A percentile compares a stretch with the other conserved stretches of the same genome.
These are phyloP conservation scores for Graphiopsis chlorocephala DNA, from an alignment of 2,329 filamentous ascomycete species.

Conservation along the genomic window DNA sequence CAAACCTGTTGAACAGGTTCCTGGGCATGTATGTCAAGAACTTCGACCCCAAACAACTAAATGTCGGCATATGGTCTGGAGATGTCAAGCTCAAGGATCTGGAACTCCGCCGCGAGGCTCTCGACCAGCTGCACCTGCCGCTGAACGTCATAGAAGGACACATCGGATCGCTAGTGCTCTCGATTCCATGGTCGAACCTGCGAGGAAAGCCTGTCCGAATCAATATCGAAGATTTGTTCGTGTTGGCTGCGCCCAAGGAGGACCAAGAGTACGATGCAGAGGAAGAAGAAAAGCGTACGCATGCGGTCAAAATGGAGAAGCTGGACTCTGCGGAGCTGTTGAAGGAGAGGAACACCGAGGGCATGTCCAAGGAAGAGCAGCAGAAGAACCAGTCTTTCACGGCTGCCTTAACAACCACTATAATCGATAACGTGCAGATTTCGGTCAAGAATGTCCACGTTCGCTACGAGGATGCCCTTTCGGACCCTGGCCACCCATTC, in stretches of 20 bases:
- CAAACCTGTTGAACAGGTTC: constrained; percentile 96
- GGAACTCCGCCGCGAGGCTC: constrained; percentile 86
- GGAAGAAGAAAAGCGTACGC: constrained; percentile 81
- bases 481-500: constrained; percentile 91
- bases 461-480: constrained; percentile 96
- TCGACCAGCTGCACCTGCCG: constrained; percentile 94
- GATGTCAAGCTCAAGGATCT: constrained; percentile 94
- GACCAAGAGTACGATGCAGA: constrained; percentile 90
- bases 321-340: constrained; percentile 93
- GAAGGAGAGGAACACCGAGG: constrained; percentile 88
- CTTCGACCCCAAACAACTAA: constrained; percentile 95
- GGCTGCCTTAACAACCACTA: constrained; percentile 88
- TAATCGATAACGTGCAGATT: constrained; percentile 97
- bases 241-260: constrained; percentile 92
- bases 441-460: constrained; percentile 98
- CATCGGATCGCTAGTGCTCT: constrained; percentile 83
- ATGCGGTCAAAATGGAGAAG: constrained; percentile 98
- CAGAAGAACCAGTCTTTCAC: constrained; percentile 98
- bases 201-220: constrained; percentile 91
- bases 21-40: constrained; percentile 99
- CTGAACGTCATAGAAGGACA: constrained; percentile 97
- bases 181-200: constrained; percentile 97
- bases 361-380: constrained; percentile 90
- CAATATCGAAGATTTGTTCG: constrained; percentile 93
- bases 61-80: constrained; percentile 98